Conservation (phyloP, 495 filamentous ascomycete genomes). For the Tuber calosporum region DNA sequence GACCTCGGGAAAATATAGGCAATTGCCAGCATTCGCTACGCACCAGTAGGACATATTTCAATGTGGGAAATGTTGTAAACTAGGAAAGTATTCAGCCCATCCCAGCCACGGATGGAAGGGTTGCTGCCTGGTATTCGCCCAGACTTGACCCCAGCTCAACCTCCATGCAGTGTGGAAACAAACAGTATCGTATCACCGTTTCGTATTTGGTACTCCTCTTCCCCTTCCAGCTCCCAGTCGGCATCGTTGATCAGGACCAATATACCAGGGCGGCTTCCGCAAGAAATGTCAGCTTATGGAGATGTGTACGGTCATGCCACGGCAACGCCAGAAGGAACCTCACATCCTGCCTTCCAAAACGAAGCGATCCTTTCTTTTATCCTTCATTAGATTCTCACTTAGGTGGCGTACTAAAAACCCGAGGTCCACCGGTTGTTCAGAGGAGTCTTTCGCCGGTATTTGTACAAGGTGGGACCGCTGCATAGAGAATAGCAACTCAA, state of each 20-base stretch:
- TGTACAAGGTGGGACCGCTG: constrained; percentile 61
- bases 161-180: constrained; percentile 95
- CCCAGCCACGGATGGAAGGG: neutral
- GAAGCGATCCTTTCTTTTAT: constrained; percentile 80
- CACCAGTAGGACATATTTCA: neutral
- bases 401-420: constrained; percentile 71
- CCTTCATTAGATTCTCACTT: constrained; percentile 76
- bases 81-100: neutral
- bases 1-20: neutral
- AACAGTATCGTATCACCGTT: constrained; percentile 82
- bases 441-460: constrained; percentile 55
- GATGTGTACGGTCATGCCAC: constrained; percentile 5
- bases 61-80: neutral
- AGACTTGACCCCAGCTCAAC: constrained; percentile 46
- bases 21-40: neutral
- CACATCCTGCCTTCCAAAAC: constrained; percentile 83
- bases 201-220: constrained; percentile 79
- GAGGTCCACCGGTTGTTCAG: constrained; percentile 54
- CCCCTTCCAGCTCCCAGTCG: constrained; percentile 96
- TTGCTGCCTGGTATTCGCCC: neutral
- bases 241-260: constrained; percentile 95
- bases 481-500: constrained; percentile 91
- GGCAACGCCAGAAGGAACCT: constrained; percentile 25
- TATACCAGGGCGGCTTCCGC: constrained; percentile 81
- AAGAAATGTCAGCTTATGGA: neutral